Base-by-base conservation (phyloP, 2,329 filamentous ascomycete species). In the Trichoderma sp. region DNA sequence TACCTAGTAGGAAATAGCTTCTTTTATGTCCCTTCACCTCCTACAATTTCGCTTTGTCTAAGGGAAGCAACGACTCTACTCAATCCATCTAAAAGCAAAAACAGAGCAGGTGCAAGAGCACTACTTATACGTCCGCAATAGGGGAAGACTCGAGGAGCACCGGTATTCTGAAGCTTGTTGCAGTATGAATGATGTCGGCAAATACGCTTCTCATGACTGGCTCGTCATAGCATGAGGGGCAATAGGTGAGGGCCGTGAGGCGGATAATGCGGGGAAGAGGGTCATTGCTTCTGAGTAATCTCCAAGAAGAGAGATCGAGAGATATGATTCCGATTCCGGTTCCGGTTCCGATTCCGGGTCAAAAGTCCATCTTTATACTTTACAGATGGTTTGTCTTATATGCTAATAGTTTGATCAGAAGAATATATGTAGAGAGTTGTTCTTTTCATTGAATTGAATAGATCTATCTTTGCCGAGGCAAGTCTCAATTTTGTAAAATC, bases 191-290 rank as follows among this genome's bases (percentile, higher is more conserved):
- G 26, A 47, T 15, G 26, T 6, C 36, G 53, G 57, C 55, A 68
- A 68, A 61, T 61, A 61, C 34, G 28, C 28, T 55, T 55, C 47
- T 30, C 20, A 13, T 66, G 12, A 47, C n/a, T 68, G 17, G 55
- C 39, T 47, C 34, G 17, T 23, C 20, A 32, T 59, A 6, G 6
- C 12, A n/a, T 34, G 65, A 36, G 65, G 36, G 23, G 53, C n/a
- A 47, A 8, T 26, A 20, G n/a, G 55, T 34, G n/a, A 36, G 34
- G 34, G 34, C 34, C 34, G 34, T 36, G 34, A 68, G 20, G 23
- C 36, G 66, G 28, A 50, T 23, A 50, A 61, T 50, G 66, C 66
- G 66, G 66, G 66, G 66, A 68, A 59, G 64, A 58, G 63, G 30
- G 6, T 39, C 11, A 11, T 20, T 32, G 36, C 15, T 3, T 12